Evolutionary conservation across 2,329 filamentous ascomycete species (phyloP).

Genomic region (Penicillium sp.): DNA sequence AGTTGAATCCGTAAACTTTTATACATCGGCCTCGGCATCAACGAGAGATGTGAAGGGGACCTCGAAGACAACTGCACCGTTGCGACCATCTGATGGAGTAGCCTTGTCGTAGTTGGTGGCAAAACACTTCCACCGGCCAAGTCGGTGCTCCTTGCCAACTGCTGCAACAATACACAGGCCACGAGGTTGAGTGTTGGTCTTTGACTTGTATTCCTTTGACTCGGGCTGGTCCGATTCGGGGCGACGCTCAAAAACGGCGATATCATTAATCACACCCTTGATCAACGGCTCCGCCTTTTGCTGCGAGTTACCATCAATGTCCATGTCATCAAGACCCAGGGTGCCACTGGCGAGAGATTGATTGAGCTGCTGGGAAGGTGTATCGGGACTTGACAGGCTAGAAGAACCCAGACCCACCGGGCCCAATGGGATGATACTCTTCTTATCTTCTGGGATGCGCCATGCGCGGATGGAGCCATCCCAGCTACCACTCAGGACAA

Average conservation of each 20-base stretch:
- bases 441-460: conserved; percentile 81
- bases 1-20: conserved; percentile 11
- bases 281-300: conserved; percentile 44
- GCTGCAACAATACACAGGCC: conserved; percentile 84
- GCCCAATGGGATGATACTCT: conserved; percentile 71
- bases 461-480: conserved; percentile 85
- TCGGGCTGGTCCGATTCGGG: conserved; percentile 24
- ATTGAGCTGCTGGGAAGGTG: conserved; percentile 36
- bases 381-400: conserved; percentile 19
- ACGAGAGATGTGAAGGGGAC: conserved; percentile 53
- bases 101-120: conserved; percentile 39
- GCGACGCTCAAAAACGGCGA: conserved; percentile 82
- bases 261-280: conserved; percentile 81
- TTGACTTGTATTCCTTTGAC: conserved; percentile 18
- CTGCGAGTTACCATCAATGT: conserved; percentile 19
- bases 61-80: conserved; percentile 86
- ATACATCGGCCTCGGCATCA: conserved; percentile 20
- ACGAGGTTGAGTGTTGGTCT: conserved; percentile 44
- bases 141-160: conserved; percentile 79
- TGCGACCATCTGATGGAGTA: conserved; percentile 57
- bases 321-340: conserved; percentile 28
- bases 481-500: conserved; percentile 91
- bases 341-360: conserved; percentile 32
- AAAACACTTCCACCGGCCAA: conserved; percentile 74
- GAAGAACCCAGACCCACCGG: conserved; percentile 53